A percentile compares a stretch with the other conserved stretches of the same genome.
phyloP scores from a whole-genome alignment of 495 filamentous ascomycete species.

The Rostrohypoxylon terebratum region DNA sequence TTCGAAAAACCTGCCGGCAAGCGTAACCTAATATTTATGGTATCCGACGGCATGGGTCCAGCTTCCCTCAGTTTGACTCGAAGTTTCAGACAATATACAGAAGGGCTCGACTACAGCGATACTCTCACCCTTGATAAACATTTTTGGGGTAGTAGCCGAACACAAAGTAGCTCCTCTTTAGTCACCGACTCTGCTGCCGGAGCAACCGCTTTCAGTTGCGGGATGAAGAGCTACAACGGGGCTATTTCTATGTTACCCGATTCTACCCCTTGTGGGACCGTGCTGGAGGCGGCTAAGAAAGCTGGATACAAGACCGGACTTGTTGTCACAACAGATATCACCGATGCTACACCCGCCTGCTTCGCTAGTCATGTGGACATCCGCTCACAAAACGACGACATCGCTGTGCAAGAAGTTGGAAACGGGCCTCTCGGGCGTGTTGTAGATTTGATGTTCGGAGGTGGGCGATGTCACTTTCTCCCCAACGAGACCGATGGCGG shows the following conservation, averaged over 20 bases:
- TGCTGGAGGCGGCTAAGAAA: constrained; percentile 92
- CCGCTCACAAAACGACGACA: constrained; percentile 84
- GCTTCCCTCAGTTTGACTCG: constrained; percentile 87
- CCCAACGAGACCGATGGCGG: constrained; percentile 79
- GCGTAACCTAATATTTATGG: constrained; percentile 97
- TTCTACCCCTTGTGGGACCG: constrained; percentile 87
- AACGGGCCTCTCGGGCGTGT: constrained; percentile 82
- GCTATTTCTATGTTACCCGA: constrained; percentile 91
- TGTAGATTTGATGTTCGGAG: constrained; percentile 92
- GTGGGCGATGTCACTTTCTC: constrained; percentile 93
- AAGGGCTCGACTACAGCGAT: constrained; percentile 74
- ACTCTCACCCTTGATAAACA: constrained; percentile 84
- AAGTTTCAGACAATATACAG: constrained; percentile 77
- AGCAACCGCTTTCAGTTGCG: constrained; percentile 95
- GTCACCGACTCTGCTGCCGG: constrained; percentile 96
- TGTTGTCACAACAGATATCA: constrained; percentile 95
- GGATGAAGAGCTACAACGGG: constrained; percentile 92
- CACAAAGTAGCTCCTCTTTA: constrained; percentile 80
- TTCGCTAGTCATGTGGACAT: constrained; percentile 90
- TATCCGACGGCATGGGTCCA: constrained; percentile 97
- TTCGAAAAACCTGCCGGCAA: constrained; percentile 71
- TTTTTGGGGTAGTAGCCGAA: constrained; percentile 88
- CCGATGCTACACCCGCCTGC: constrained; percentile 96
- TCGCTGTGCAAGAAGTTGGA: constrained; percentile 91
- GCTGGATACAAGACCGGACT: constrained; percentile 92